Evolutionary conservation across 2,329 filamentous ascomycete species (phyloP).

Genomic region (Knufia petricola): DNA sequence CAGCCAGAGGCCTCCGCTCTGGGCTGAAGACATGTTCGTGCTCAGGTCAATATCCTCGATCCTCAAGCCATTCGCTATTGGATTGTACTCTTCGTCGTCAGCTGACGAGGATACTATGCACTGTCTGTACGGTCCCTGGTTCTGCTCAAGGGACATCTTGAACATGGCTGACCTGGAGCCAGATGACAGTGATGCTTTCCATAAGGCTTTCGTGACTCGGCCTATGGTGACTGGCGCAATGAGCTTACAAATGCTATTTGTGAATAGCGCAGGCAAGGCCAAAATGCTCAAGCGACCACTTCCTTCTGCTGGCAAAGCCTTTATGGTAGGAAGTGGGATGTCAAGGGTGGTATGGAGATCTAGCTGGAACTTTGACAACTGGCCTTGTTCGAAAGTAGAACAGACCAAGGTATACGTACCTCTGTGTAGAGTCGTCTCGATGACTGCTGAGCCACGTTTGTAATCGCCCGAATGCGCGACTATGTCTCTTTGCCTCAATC

Average conservation of each 20-base stretch:
- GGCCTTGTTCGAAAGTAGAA: conserved; percentile 21
- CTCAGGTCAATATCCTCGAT: conserved; percentile 67
- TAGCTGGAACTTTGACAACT: conserved; percentile 64
- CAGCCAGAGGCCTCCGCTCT: conserved; percentile 58
- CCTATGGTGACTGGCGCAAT: conserved; percentile 41
- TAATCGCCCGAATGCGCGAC: conserved; percentile 82
- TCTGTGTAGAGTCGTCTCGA: conserved; percentile 53
- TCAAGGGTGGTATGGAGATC: conserved; percentile 51
- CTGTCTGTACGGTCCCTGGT: conserved; percentile 58
- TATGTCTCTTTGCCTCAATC: conserved; percentile 64
- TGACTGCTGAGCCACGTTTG: conserved; percentile 64
- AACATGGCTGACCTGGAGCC: conserved; percentile 41
- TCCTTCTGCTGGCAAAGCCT: conserved; percentile 55
- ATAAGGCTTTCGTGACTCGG: conserved; percentile 52
- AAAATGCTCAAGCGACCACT: conserved; percentile 62
- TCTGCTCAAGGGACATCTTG: conserved; percentile 62
- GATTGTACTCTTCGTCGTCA: conserved; percentile 65
- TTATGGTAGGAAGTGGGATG: conserved; percentile 28
- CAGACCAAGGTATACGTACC: conserved; percentile 52
- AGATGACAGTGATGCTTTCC: conserved; percentile 35
- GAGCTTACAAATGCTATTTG: conserved; percentile 42
- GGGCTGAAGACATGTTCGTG: conserved; percentile 43
- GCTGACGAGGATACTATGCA: conserved; percentile 44
- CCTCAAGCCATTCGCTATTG: conserved; percentile 56
- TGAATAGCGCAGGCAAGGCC: conserved; percentile 46